Percentiles rank a stretch among this genome's conserved stretches.
These are phyloP conservation scores for Vigna radiata DNA, from an alignment of 306 rosid genomes.

Conservation along the genomic window DNA sequence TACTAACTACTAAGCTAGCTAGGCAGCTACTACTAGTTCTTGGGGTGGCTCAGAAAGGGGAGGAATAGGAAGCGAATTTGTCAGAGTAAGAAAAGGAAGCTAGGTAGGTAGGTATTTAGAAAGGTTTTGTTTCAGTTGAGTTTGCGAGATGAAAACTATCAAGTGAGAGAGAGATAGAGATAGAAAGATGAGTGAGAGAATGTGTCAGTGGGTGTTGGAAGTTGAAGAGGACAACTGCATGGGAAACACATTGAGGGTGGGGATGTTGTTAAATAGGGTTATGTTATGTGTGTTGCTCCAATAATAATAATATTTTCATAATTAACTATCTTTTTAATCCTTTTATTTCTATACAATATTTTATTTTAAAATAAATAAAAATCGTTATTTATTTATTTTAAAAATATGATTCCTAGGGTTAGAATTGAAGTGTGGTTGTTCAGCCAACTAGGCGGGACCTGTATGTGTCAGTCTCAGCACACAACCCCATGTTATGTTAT, in stretches of 20 bases:
- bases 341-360: no score
- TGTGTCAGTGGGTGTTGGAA: not conserved
- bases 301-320: no score
- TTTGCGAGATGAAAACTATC: not conserved
- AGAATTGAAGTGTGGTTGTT: constrained; percentile 50
- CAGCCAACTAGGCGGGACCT: constrained; percentile 76
- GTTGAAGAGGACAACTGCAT: constrained; percentile 65
- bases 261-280: constrained; percentile 58
- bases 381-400: no score
- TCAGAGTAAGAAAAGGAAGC: not conserved
- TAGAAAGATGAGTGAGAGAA: constrained; percentile 13
- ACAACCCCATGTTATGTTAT: constrained; percentile 81
- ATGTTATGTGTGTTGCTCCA: no score
- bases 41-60: not conserved
- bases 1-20: not conserved
- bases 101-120: no score
- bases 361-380: no score
- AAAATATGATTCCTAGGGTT: no score
- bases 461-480: constrained; percentile 69
- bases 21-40: not conserved
- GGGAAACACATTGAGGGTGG: constrained; percentile 75
- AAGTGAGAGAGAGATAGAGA: no score
- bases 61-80: not conserved
- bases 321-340: no score
- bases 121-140: no score